These are phyloP conservation scores for Echinosophora koreensis DNA, from an alignment of 306 rosid genomes.

Conservation along the genomic window DNA sequence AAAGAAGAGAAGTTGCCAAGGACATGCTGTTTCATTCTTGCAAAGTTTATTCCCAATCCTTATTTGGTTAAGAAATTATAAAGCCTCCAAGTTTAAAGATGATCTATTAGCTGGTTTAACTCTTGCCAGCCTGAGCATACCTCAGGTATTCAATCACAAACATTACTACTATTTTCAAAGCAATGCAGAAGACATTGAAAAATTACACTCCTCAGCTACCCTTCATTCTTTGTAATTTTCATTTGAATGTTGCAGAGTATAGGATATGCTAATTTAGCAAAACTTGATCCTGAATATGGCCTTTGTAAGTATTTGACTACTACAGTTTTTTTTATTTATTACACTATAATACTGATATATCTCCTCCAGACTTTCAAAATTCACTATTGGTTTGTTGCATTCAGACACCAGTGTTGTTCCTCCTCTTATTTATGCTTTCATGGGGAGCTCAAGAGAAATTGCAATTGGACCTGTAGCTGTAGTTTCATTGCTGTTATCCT, in stretches of 20 bases:
- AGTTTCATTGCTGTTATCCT: conserved; percentile 76
- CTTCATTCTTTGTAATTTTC: conserved; percentile 14
- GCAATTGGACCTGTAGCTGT: conserved; percentile 96
- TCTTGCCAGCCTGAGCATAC: conserved; percentile 86
- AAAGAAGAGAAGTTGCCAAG: conserved; percentile 25
- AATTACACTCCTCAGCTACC: not conserved
- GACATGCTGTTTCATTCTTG: conserved; percentile 45
- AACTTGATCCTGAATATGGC: conserved; percentile 85
- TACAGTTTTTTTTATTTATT: not conserved
- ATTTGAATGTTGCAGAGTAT: conserved; percentile 67
- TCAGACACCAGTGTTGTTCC: conserved; percentile 86
- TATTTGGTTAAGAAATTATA: conserved; percentile 70
- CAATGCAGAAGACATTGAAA: conserved; percentile 10
- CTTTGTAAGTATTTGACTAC: conserved; percentile 63
- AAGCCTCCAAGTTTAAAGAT: conserved; percentile 61
- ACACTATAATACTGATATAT: not conserved
- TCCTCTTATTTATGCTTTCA: conserved; percentile 79
- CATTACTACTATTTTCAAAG: not conserved
- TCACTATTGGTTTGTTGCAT: conserved; percentile 10
- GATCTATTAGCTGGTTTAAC: conserved; percentile 84
- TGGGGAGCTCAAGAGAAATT: conserved; percentile 93
- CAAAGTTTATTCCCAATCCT: conserved; percentile 69
- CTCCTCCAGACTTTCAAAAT: not conserved
- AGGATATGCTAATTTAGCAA: conserved; percentile 88
- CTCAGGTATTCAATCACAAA: conserved; percentile 63